phyloP scores from a whole-genome alignment of 2,329 filamentous ascomycete species.

The Xylaria sp. region DNA sequence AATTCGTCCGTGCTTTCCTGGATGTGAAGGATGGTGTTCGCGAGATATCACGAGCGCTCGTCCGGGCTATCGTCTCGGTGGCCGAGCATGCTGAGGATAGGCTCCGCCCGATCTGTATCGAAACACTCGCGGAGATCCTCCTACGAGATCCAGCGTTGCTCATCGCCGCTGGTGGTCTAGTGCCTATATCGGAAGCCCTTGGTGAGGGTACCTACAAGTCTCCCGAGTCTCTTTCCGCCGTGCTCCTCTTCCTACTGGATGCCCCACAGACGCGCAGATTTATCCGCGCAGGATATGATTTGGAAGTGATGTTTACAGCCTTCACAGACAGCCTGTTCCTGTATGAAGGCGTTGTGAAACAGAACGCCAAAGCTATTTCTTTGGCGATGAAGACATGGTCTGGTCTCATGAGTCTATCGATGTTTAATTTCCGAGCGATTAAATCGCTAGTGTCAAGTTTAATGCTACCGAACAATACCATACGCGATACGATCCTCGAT shows the following conservation, averaged over 20 bases:
- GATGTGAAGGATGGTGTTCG: constrained; percentile 93
- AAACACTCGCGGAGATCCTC: constrained; percentile 92
- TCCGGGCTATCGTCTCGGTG: constrained; percentile 89
- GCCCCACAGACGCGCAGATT: constrained; percentile 82
- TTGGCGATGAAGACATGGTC: constrained; percentile 93
- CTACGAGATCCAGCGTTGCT: constrained; percentile 85
- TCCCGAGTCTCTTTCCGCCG: constrained; percentile 85
- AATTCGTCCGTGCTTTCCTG: constrained; percentile 93
- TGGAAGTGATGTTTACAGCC: constrained; percentile 88
- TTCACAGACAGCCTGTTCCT: constrained; percentile 84
- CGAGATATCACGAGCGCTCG: constrained; percentile 87
- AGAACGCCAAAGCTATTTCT: constrained; percentile 93
- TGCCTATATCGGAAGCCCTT: constrained; percentile 89
- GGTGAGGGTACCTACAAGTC: constrained; percentile 92
- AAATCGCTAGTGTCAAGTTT: constrained; percentile 78
- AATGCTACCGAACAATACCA: constrained; percentile 64
- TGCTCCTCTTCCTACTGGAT: constrained; percentile 92
- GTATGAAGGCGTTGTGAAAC: constrained; percentile 75
- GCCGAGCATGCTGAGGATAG: constrained; percentile 89
- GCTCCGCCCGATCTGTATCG: constrained; percentile 87
- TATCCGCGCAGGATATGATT: constrained; percentile 86
- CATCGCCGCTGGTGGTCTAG: constrained; percentile 84
- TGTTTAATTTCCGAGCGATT: constrained; percentile 87
- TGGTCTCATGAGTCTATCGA: constrained; percentile 85
- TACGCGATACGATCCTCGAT: constrained; percentile 84